phyloP scores from a whole-genome alignment of 2,329 filamentous ascomycete species.

The Aspergillus puulaauensis region DNA sequence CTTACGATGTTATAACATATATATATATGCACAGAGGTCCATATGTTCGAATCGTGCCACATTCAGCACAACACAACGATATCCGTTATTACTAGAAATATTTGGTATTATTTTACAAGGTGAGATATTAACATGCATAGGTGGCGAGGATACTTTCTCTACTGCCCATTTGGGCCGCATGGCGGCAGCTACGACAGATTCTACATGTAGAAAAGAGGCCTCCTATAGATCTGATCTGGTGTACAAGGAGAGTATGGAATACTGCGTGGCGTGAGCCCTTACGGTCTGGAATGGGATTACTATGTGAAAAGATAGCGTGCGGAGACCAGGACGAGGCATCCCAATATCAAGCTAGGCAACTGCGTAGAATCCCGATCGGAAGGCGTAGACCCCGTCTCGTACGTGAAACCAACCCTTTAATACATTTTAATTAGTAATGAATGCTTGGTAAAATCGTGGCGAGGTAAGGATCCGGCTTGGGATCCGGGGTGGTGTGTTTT shows the following conservation, averaged over 20 bases:
- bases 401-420: not conserved
- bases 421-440: not conserved
- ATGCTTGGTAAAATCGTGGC: not conserved
- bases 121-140: too few species aligned
- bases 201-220: not conserved
- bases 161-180: too few species aligned
- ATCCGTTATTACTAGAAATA: too few species aligned
- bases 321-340: not conserved
- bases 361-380: not conserved
- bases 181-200: not conserved
- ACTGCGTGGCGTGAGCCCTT: too few species aligned
- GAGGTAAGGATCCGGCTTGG: constrained; percentile 2
- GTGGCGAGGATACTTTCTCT: too few species aligned
- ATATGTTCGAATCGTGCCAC: too few species aligned
- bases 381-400: not conserved
- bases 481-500: constrained; percentile 23
- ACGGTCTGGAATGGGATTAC: not conserved
- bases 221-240: too few species aligned
- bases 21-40: too few species aligned
- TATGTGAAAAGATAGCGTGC: not conserved
- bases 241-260: too few species aligned
- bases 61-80: too few species aligned
- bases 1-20: too few species aligned
- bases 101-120: too few species aligned
- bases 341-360: not conserved